Percentiles rank a stretch among this genome's conserved stretches.
Conservation (phyloP, 1,139 yeast species). For the Debaryomycetaceae sp. region DNA sequence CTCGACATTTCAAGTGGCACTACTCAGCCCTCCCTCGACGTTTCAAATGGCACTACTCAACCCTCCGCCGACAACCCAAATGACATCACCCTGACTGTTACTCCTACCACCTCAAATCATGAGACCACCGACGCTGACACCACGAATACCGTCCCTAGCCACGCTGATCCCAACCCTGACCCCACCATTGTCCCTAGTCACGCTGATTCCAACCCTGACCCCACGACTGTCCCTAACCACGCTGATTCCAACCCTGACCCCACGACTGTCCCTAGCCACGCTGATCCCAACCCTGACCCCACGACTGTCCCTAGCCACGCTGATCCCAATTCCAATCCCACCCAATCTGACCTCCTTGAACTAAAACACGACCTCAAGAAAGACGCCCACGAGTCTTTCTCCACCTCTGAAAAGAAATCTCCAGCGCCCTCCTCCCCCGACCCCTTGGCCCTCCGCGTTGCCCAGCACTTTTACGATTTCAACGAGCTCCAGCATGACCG, state of each 20-base stretch:
- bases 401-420: conserved; percentile 1
- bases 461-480: conserved; percentile 33
- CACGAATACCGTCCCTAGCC: not conserved
- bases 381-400: conserved; percentile 1
- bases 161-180: conserved; percentile 4
- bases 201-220: conserved; percentile 10
- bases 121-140: conserved; percentile 4
- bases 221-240: conserved; percentile 9
- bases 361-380: conserved; percentile 1
- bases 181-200: not conserved
- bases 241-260: conserved; percentile 12
- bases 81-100: no score
- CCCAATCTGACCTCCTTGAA: not conserved
- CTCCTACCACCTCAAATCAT: no score
- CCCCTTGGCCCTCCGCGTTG: conserved; percentile 3
- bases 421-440: conserved; percentile 1
- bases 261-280: conserved; percentile 4
- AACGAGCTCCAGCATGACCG: conserved; percentile 43
- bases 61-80: no score
- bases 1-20: no score
- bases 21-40: no score
- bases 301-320: not conserved
- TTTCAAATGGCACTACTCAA: no score
- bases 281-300: not conserved
- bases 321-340: no score